Percentiles rank a stretch among this genome's conserved stretches.
Evolutionary conservation across 1,284 basidiomycete genomes (phyloP).

Genomic region (Calocybe gambosa): DNA sequence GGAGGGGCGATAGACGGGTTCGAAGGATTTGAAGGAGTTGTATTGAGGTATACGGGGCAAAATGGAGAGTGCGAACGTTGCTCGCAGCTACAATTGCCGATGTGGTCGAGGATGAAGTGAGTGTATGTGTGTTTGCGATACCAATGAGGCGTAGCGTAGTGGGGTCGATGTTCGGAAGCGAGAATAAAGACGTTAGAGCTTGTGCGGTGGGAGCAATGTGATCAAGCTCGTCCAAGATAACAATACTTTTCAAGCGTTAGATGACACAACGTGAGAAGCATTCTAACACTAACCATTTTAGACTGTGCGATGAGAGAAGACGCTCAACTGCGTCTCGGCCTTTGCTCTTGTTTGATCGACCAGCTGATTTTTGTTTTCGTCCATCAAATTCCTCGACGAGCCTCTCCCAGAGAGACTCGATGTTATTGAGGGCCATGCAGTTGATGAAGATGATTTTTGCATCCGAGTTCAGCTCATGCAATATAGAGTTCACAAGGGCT

Average conservation of each 20-base stretch:
- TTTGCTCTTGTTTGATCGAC: constrained; percentile 34
- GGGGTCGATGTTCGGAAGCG: constrained; percentile 46
- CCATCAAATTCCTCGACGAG: constrained; percentile 50
- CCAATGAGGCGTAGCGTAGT: constrained; percentile 59
- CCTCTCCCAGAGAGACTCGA: constrained; percentile 67
- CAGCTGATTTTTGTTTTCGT: constrained; percentile 29
- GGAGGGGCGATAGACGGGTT: constrained; percentile 45
- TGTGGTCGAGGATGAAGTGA: constrained; percentile 51
- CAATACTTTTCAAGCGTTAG: constrained; percentile 37
- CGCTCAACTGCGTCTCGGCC: constrained; percentile 40
- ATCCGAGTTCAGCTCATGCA: constrained; percentile 37
- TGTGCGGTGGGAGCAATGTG: constrained; percentile 58
- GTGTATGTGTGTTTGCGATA: constrained; percentile 80
- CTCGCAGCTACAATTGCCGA: constrained; percentile 32
- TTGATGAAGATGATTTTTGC: constrained; percentile 57
- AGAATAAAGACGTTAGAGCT: constrained; percentile 55
- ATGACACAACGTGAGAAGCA: not conserved
- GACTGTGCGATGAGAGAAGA: constrained; percentile 31
- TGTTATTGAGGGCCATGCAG: constrained; percentile 65
- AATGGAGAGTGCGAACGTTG: constrained; percentile 62
- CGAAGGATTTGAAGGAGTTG: constrained; percentile 64
- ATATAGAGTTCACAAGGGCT: constrained; percentile 63
- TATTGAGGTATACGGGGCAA: constrained; percentile 63
- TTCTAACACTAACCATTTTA: constrained; percentile 49
- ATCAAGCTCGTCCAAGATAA: constrained; percentile 77